Evolutionary conservation across 2,329 filamentous ascomycete genomes (phyloP), one percentile per base, ranked within the genome.

Genomic region (Didymella pomorum): DNA sequence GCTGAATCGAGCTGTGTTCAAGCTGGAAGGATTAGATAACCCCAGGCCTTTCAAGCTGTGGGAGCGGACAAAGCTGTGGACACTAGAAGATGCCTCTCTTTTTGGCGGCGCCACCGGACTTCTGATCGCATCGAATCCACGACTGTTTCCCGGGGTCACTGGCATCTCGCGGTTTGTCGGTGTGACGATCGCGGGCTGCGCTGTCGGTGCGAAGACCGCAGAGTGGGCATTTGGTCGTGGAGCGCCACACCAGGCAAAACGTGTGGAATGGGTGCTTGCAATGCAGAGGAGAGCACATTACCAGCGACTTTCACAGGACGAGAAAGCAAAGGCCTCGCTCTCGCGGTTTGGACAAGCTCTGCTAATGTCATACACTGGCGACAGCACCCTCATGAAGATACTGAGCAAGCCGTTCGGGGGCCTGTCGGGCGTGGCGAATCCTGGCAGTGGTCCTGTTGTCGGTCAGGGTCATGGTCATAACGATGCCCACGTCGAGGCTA

Each of bases 61-160:
- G 65, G 65, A 71, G 43, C 51, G 52, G n/a, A 67, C 65, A 21
- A 60, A 60, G n/a, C 49, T 60, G 11, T 64, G 60, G 59, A 65
- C 60, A 1, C 10, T 45, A 9, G 66, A 70, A 33, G 68, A 71
- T 35, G 39, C 44, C 0, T 47, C 57, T 14, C n/a, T 70, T 9
- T 37, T 41, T 14, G 67, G 67, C 29, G 67, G 60, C 31, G 58
- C 42, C 8, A 46, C 64, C 18, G 66, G 63, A 14, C 43, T 62
- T 6, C 58, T 65, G 3, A 28, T 58, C 16, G 65, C 63, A 11
- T 35, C 67, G 11, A 65, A 63, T 14, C 59, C 56, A 4, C 63
- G 65, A 28, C 46, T 66, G 3, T 52, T 71, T 16, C 66, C 62
- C 14, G 66, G 63, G 14, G 60, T 42, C 18, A 49, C 39, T 20